A percentile compares a stretch with the other conserved stretches of the same genome.
These are phyloP conservation scores for Tolypocladium guangdongense DNA, from an alignment of 2,329 filamentous ascomycete genomes.

Conservation along the genomic window DNA sequence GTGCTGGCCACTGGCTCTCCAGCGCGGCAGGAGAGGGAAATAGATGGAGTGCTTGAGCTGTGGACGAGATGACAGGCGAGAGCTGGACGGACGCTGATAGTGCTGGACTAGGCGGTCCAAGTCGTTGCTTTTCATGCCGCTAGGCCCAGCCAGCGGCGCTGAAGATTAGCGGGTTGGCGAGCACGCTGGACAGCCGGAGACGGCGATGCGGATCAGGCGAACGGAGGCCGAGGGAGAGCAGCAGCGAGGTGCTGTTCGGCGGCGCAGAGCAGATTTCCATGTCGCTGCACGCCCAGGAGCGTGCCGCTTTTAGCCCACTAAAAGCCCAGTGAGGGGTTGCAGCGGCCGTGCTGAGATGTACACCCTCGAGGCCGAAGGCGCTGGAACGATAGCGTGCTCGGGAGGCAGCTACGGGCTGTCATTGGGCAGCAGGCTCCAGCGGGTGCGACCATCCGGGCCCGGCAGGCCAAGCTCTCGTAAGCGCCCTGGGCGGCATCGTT, in stretches of 20 bases:
- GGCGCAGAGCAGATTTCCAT: not conserved
- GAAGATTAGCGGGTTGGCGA: not conserved
- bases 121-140: not conserved
- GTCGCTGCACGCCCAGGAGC: not conserved
- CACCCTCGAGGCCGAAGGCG: conserved; percentile 8
- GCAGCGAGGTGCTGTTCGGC: not conserved
- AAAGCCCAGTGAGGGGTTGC: not conserved
- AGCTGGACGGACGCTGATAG: not conserved
- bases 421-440: not conserved
- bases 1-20: not conserved
- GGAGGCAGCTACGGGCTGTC: not conserved
- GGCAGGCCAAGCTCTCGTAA: not conserved
- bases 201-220: not conserved
- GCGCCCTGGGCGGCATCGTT: not conserved
- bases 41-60: not conserved
- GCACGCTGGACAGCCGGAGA: not conserved
- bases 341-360: conserved; percentile 14
- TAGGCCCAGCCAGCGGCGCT: not conserved
- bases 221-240: not conserved
- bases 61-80: not conserved
- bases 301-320: not conserved
- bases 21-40: not conserved
- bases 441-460: not conserved
- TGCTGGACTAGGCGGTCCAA: not conserved
- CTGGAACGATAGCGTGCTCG: conserved; percentile 8